Conservation (phyloP, 2,329 filamentous ascomycete genomes). For the Pseudogymnoascus sp. region DNA sequence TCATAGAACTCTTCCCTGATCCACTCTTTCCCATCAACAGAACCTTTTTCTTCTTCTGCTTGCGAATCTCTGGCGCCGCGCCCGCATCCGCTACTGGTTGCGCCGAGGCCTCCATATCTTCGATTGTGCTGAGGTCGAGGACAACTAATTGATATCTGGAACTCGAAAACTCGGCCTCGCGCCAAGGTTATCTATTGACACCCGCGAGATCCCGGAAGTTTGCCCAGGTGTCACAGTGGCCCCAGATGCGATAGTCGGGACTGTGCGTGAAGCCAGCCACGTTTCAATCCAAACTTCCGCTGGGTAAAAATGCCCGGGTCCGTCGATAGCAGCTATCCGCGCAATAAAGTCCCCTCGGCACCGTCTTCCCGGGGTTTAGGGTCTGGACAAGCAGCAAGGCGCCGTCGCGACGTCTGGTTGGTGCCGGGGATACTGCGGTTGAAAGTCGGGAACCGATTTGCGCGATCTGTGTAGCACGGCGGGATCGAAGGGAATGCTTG, state of each 20-base stretch:
- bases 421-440: neutral
- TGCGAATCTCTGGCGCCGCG: constrained; percentile 29
- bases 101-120: neutral
- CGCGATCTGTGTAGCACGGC: constrained; percentile 1
- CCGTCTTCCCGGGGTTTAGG: neutral
- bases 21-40: constrained; percentile 92
- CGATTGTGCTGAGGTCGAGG: neutral
- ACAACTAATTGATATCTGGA: neutral
- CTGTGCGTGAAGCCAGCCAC: neutral
- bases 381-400: neutral
- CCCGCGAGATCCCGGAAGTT: neutral
- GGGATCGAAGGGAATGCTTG: neutral
- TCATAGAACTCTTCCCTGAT: constrained; percentile 96
- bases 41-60: constrained; percentile 79
- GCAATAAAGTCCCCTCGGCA: neutral
- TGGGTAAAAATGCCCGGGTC: neutral
- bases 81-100: constrained; percentile 1
- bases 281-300: neutral
- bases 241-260: neutral
- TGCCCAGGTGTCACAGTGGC: neutral
- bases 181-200: constrained; percentile 2
- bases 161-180: neutral
- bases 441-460: neutral
- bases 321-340: neutral
- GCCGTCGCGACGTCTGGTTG: neutral